Conservation (phyloP, 306 rosid genomes). For the Lathyrus oleraceus region DNA sequence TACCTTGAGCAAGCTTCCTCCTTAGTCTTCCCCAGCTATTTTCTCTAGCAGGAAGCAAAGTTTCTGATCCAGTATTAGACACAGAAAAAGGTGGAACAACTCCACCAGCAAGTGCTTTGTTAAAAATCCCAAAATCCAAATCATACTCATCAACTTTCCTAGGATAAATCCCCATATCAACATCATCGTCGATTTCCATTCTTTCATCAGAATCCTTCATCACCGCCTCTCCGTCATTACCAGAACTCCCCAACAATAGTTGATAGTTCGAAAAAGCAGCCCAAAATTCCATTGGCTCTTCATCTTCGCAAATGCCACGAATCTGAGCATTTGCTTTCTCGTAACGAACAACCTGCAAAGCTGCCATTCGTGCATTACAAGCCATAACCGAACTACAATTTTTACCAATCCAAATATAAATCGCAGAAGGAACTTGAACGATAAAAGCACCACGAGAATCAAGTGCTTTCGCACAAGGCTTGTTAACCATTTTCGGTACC, state of each 20-base stretch:
- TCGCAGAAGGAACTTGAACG: constrained; percentile 77
- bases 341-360: constrained; percentile 73
- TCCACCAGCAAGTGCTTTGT: constrained; percentile 85
- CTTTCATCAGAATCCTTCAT: constrained; percentile 38
- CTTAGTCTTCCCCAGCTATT: constrained; percentile 77
- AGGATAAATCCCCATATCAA: constrained; percentile 30
- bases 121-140: constrained; percentile 75
- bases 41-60: constrained; percentile 80
- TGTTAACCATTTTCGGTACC: constrained; percentile 71
- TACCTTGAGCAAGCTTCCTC: constrained; percentile 54
- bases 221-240: constrained; percentile 32
- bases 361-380: constrained; percentile 64
- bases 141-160: constrained; percentile 71
- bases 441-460: constrained; percentile 95
- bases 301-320: constrained; percentile 55
- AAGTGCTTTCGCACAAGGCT: constrained; percentile 59
- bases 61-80: constrained; percentile 70
- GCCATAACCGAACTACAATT: constrained; percentile 54
- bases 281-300: constrained; percentile 83
- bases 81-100: constrained; percentile 81
- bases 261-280: constrained; percentile 56
- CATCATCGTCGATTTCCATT: constrained; percentile 33
- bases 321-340: constrained; percentile 70
- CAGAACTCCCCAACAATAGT: constrained; percentile 39
- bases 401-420: constrained; percentile 82